These are phyloP conservation scores for Trifolium subterraneum DNA, from an alignment of 306 rosid genomes.

Conservation along the genomic window DNA sequence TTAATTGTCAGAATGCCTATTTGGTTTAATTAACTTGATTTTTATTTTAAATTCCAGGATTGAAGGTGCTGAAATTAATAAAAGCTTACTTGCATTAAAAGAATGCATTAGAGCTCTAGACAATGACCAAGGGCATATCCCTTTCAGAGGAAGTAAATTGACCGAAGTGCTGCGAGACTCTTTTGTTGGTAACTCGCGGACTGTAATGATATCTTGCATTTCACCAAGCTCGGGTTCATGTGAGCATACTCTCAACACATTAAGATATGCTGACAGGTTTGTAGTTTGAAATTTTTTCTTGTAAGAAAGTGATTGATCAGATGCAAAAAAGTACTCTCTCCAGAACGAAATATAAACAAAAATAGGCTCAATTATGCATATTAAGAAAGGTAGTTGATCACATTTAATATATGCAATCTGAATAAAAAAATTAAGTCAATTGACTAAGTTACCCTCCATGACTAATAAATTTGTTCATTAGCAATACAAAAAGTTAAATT, in stretches of 20 bases:
- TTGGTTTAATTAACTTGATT: conserved; percentile 16
- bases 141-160: conserved; percentile 91
- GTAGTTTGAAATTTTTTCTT: conserved; percentile 19
- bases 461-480: no score
- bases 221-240: conserved; percentile 89
- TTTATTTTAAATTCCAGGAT: conserved; percentile 56
- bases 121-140: conserved; percentile 86
- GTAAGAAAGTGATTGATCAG: conserved; percentile 31
- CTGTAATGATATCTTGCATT: conserved; percentile 91
- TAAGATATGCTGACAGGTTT: conserved; percentile 91
- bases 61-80: conserved; percentile 93
- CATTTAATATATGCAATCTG: no score
- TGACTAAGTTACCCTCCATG: no score
- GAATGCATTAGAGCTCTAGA: conserved; percentile 93
- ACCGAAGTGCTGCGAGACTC: conserved; percentile 91
- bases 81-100: conserved; percentile 81
- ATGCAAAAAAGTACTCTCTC: neutral
- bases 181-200: conserved; percentile 84
- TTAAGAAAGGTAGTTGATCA: neutral
- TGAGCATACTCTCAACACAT: conserved; percentile 86
- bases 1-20: conserved; percentile 5
- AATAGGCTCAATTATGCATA: neutral
- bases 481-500: no score
- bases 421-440: no score
- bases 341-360: neutral